Conservation (phyloP, 176 grass and related monocot genomes). For the Thinopyrum elongatum region DNA sequence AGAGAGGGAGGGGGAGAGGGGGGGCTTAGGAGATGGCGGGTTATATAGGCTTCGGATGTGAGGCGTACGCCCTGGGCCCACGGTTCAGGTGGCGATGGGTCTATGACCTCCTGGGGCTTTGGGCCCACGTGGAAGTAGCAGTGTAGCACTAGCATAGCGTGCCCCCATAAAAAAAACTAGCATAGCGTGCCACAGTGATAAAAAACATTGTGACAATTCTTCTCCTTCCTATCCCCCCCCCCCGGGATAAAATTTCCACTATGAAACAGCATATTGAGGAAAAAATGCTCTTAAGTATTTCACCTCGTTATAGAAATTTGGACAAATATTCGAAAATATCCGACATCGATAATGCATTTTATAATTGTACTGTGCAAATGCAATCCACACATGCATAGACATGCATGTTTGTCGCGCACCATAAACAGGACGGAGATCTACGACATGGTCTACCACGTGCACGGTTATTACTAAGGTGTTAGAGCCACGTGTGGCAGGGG, state of each 20-base stretch:
- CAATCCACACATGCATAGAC: background rate
- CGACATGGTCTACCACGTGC: background rate
- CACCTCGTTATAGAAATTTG: background rate
- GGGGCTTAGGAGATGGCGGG: background rate
- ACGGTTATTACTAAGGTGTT: background rate
- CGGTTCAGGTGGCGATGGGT: conserved; percentile 18
- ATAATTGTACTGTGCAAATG: background rate
- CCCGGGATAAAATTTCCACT: too few species aligned
- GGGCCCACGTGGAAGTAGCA: background rate
- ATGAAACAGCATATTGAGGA: too few species aligned
- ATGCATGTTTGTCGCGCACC: background rate
- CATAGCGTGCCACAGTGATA: too few species aligned
- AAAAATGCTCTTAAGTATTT: background rate
- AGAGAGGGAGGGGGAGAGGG: background rate
- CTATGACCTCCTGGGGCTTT: background rate
- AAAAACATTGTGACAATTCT: too few species aligned
- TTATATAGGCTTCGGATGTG: conserved; percentile 51
- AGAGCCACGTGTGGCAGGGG: background rate
- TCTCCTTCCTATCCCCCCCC: too few species aligned
- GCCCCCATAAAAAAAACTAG: too few species aligned
- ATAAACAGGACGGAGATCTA: background rate
- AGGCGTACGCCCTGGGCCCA: conserved; percentile 10
- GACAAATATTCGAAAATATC: background rate
- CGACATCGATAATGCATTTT: background rate
- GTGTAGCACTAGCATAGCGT: background rate